Evolutionary conservation across 2,329 filamentous ascomycete species (phyloP), one percentile per base, ranked within the genome.

Genomic region (Biscogniauxia marginata): DNA sequence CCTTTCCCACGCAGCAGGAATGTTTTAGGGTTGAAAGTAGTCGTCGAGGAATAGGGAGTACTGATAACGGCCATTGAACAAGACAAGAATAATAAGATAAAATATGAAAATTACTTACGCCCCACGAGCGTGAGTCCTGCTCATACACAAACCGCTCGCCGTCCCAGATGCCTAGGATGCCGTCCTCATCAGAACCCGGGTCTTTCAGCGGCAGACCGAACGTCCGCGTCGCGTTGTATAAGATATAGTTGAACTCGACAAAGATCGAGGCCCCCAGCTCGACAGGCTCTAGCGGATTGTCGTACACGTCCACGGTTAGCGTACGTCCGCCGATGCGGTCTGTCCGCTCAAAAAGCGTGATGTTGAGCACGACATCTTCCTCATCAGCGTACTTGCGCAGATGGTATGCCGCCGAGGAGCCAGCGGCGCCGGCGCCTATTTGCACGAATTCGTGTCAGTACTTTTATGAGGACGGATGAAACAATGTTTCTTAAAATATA

Each of bases 201-300:
- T 74, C 74, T n/a, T 71, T 75, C 2, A 84, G 75, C 0, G 77
- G 75, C 3, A 99, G 84, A n/a, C 84, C 84, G 68, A 96, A 92
- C 13, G 84, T 79, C 25, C 82, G 74, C 7, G 84, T 86, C 0
- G 92, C 89, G 53, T 89, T 86, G 65, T 87, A 84, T 43, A 99
- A 81, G 66, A 96, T 96, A 43, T 85, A 78, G 69, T 98, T 99
- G 46, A 89, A 83, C 49, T 88, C 73, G 46, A 98, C 90, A 70
- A 98, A 99, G 65, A 98, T 96, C 59, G 89, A 93, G 9, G 90
- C 95, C 16, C 95, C 95, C 1, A 98, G 79, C 72, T 99, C 95
- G 34, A 96, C 83, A 1, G 89, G 88, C 43, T 86, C 77, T 0
- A 75, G 61, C 1, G 86, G 78, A 64, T 93, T 81, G 61, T 84